A percentile compares a stretch with the other conserved stretches of the same genome.
Evolutionary conservation across 441 rosid species (phyloP).

Genomic region (Dalechampia spathulata): DNA sequence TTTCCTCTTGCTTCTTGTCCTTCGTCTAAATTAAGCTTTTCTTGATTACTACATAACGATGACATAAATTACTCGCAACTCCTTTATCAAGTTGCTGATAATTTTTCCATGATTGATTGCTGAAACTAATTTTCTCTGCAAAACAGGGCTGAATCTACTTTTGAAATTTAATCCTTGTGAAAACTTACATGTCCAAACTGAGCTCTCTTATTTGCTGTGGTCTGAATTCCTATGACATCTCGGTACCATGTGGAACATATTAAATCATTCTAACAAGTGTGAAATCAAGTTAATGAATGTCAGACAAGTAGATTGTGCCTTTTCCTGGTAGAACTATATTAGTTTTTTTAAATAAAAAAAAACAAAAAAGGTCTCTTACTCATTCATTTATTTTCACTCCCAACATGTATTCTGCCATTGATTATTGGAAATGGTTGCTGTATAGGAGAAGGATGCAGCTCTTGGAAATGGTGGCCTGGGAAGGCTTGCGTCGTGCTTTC

Average conservation of each 20-base stretch:
- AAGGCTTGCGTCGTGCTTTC: constrained; percentile 94
- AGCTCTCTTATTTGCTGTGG: neutral
- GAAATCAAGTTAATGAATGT: neutral
- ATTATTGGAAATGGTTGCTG: constrained; percentile 15
- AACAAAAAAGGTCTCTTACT: neutral
- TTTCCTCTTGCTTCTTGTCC: neutral
- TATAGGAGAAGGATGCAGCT: constrained; percentile 97
- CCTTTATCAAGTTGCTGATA: neutral
- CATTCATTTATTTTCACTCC: constrained; percentile 3
- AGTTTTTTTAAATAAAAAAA: constrained; percentile 5
- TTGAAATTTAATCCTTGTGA: neutral
- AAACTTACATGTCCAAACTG: neutral
- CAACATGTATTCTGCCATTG: constrained; percentile 1
- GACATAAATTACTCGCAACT: neutral
- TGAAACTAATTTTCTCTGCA: neutral
- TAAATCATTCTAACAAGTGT: no score
- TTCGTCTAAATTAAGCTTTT: neutral
- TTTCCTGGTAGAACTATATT: neutral
- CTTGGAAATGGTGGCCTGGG: constrained; percentile 99
- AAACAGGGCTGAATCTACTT: neutral
- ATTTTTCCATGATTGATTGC: neutral
- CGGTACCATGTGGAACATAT: no score
- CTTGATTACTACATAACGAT: neutral
- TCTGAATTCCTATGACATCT: neutral
- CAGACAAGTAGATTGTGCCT: neutral